Evolutionary conservation across 805 yeast species (phyloP).

Genomic region (Schwanniomyces vanrijiae): DNA sequence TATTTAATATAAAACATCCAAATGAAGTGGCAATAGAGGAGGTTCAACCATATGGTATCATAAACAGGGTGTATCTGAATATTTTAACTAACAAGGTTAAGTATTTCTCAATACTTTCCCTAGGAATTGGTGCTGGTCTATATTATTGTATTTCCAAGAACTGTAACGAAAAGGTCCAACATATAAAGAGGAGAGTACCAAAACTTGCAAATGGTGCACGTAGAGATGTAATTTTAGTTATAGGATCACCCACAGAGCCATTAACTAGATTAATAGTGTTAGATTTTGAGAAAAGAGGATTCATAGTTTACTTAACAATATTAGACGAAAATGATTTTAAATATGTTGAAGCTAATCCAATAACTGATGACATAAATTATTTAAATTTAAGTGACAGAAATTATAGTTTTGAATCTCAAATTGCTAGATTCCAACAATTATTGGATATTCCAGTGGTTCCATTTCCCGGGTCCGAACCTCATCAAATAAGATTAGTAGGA

Average conservation of each 20-base stretch:
- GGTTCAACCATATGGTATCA: neutral
- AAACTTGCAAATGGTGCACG: slow-evolving; percentile 70
- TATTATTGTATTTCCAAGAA: neutral
- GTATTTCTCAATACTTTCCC: slow-evolving; percentile 15
- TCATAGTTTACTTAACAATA: slow-evolving; percentile 77
- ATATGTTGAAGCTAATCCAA: slow-evolving; percentile 53
- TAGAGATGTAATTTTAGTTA: slow-evolving; percentile 67
- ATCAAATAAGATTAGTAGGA: slow-evolving; percentile 57
- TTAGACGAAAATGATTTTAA: slow-evolving; percentile 57
- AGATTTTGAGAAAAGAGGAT: slow-evolving; percentile 78
- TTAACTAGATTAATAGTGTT: slow-evolving; percentile 65
- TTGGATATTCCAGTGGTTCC: slow-evolving; percentile 57
- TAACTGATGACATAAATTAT: slow-evolving; percentile 68
- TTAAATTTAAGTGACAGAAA: slow-evolving; percentile 50
- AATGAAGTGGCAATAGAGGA: neutral
- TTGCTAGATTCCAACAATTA: slow-evolving; percentile 49
- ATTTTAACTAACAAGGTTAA: slow-evolving; percentile 4
- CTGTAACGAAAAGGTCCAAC: neutral
- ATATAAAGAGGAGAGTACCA: slow-evolving; percentile 52
- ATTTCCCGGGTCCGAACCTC: slow-evolving; percentile 57
- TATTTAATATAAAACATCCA: slow-evolving; percentile 6
- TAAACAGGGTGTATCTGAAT: neutral
- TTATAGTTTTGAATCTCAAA: slow-evolving; percentile 44
- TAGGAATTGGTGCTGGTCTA: slow-evolving; percentile 25
- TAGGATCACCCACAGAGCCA: slow-evolving; percentile 79